Conservation (phyloP, 805 yeast species). For the Saturnispora quitensis region DNA sequence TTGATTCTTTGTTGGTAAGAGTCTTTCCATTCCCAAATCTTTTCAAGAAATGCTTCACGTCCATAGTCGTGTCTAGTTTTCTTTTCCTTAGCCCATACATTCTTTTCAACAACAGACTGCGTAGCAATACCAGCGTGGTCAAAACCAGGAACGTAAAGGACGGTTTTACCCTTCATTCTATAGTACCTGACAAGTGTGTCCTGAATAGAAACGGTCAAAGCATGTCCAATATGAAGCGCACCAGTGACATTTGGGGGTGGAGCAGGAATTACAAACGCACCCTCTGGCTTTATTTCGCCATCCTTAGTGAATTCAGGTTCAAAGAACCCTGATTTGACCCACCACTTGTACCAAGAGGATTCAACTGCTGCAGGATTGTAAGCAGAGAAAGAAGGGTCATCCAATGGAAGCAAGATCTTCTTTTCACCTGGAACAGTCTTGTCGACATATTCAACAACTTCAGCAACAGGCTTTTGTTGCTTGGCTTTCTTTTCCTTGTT, state of each 20-base stretch:
- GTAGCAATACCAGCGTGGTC: conserved; percentile 99
- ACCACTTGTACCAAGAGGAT: conserved; percentile 97
- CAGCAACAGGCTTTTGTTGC: conserved; percentile 60
- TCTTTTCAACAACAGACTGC: conserved; percentile 96
- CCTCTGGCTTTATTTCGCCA: conserved; percentile 74
- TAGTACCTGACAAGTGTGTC: conserved; percentile 87
- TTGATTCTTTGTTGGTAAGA: conserved; percentile 83
- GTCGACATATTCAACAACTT: conserved; percentile 80
- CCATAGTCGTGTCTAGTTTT: conserved; percentile 93
- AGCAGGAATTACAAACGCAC: conserved; percentile 86
- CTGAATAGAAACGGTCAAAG: conserved; percentile 89
- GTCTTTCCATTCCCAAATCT: conserved; percentile 98
- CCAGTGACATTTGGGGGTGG: conserved; percentile 99
- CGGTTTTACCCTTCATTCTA: conserved; percentile 96
- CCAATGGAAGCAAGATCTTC: conserved; percentile 77
- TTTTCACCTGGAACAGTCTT: conserved; percentile 82
- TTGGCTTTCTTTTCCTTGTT: conserved; percentile 51
- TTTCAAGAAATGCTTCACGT: conserved; percentile 77
- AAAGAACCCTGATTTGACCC: conserved; percentile 82
- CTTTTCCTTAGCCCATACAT: conserved; percentile 78
- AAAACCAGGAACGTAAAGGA: conserved; percentile 88
- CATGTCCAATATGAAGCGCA: conserved; percentile 97
- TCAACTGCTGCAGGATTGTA: conserved; percentile 90
- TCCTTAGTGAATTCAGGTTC: conserved; percentile 73
- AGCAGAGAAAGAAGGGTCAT: conserved; percentile 89